These are phyloP conservation scores for Cladosporium sp. DNA, from an alignment of 2,329 filamentous ascomycete genomes.

Conservation along the genomic window DNA sequence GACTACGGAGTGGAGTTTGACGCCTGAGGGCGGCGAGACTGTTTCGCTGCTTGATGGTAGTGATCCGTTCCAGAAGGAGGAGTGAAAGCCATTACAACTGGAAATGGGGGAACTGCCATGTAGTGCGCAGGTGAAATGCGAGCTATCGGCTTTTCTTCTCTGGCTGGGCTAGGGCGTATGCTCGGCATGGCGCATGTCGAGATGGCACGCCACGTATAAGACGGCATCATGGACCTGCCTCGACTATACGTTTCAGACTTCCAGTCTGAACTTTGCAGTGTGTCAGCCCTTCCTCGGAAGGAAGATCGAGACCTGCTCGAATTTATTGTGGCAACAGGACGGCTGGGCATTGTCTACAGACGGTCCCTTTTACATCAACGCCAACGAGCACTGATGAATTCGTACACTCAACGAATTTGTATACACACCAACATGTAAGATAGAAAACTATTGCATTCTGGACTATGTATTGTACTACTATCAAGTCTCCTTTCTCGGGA, in stretches of 20 bases:
- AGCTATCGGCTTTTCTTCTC: not conserved
- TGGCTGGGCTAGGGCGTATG: not conserved
- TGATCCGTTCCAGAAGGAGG: conserved; percentile 17
- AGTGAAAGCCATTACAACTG: not conserved
- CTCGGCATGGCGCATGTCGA: not conserved
- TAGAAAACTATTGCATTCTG: not conserved
- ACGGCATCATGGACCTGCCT: not conserved
- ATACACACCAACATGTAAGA: conserved; percentile 11
- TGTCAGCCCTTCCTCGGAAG: not conserved
- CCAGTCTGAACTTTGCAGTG: not conserved
- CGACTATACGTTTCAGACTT: not conserved
- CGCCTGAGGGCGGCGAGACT: conserved; percentile 59
- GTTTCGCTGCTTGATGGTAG: conserved; percentile 72
- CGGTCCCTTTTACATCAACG: not conserved
- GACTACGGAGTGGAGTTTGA: conserved; percentile 87
- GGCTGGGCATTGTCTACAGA: not conserved
- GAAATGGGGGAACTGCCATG: not conserved
- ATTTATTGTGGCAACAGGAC: not conserved
- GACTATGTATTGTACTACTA: conserved; percentile 14
- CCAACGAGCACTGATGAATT: not conserved
- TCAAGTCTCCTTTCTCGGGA: not conserved
- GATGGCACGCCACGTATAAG: not conserved
- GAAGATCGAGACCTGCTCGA: not conserved
- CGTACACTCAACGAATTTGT: not conserved
- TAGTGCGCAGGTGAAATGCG: not conserved